Percentiles rank a stretch among this genome's conserved stretches.
phyloP scores from a whole-genome alignment of 2,329 filamentous ascomycete species.

The Apiospora saccharicola region DNA sequence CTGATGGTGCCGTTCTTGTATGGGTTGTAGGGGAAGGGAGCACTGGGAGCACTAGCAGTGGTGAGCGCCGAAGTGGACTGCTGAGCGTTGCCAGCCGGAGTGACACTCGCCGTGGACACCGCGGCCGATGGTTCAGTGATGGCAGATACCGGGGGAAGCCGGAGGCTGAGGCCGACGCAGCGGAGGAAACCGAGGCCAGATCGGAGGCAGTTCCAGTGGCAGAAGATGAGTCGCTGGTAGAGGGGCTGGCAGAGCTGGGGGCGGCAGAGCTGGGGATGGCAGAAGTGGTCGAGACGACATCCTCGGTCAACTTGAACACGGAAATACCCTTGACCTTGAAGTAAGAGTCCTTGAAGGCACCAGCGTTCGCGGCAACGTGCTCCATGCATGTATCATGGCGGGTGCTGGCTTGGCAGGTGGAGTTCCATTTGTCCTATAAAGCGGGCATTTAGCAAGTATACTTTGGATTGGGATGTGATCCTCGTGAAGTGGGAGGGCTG shows the following conservation, averaged over 20 bases:
- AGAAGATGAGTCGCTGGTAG: not conserved
- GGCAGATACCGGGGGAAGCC: not conserved
- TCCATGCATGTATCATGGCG: conserved; percentile 31
- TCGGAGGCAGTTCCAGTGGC: not conserved
- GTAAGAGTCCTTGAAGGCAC: conserved; percentile 31
- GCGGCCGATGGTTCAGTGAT: conserved; percentile 6
- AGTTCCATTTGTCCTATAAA: conserved; percentile 32
- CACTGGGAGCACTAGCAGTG: too few species aligned
- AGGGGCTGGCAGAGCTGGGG: not conserved
- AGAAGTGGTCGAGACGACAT: not conserved
- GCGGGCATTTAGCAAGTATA: not conserved
- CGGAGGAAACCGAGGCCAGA: not conserved
- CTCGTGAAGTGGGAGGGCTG: not conserved
- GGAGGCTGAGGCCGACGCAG: not conserved
- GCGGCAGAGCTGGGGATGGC: not conserved
- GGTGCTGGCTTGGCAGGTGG: conserved; percentile 34
- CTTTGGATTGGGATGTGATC: not conserved
- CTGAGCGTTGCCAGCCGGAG: conserved; percentile 16
- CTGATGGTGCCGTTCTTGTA: not conserved
- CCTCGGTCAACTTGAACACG: conserved; percentile 27
- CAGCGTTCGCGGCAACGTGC: conserved; percentile 33
- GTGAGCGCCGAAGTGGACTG: not conserved
- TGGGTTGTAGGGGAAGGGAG: not conserved
- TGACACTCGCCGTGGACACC: not conserved
- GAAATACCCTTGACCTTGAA: conserved; percentile 37